A percentile compares a stretch with the other conserved stretches of the same genome.
phyloP scores from a whole-genome alignment of 148 eudicot genomes.

The Nepenthes mirabilis region DNA sequence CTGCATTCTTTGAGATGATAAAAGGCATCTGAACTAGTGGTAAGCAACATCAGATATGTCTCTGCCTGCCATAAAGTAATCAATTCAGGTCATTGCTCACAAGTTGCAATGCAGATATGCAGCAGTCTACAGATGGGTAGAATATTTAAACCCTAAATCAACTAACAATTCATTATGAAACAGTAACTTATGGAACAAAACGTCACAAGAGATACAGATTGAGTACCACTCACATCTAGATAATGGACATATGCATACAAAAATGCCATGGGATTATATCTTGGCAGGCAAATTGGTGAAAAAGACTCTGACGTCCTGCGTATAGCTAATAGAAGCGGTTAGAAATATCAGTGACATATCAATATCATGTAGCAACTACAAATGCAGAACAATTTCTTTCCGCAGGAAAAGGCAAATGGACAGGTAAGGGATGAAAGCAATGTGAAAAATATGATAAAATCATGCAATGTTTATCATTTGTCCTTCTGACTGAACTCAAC shows the following conservation, averaged over 20 bases:
- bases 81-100: conserved; percentile 1
- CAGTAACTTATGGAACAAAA: background rate
- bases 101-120: background rate
- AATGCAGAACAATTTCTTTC: background rate
- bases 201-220: too few relatives aligned
- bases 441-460: too few relatives aligned
- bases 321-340: conserved; percentile 10
- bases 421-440: background rate
- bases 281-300: conserved; percentile 97
- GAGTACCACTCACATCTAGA: conserved; percentile 63
- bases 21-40: conserved; percentile 86
- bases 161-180: background rate
- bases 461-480: too few relatives aligned
- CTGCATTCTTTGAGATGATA: conserved; percentile 93
- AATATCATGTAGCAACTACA: background rate
- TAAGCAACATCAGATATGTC: conserved; percentile 85
- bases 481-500: too few relatives aligned
- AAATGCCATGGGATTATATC: conserved; percentile 96
- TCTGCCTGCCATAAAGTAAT: conserved; percentile 44
- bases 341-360: background rate
- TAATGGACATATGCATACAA: conserved; percentile 88
- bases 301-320: conserved; percentile 98
- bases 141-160: background rate
- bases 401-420: background rate
- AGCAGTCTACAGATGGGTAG: background rate